phyloP scores from a whole-genome alignment of 192 early-diverging fungal genomes.

The Helicostylum pulchrum region DNA sequence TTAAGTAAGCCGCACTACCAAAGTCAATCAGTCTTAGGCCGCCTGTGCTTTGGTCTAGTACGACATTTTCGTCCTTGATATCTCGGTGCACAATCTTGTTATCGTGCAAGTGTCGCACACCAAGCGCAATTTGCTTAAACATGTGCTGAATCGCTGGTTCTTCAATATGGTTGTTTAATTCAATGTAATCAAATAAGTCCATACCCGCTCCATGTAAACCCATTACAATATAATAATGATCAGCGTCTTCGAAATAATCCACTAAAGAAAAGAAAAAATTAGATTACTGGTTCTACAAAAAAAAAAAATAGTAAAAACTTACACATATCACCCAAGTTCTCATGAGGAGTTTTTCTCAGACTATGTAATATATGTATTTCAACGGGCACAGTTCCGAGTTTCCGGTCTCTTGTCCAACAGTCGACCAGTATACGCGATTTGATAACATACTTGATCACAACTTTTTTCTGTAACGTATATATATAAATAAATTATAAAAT shows the following conservation, averaged over 20 bases:
- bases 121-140: conserved; percentile 55
- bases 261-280: too few relatives aligned
- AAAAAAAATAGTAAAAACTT: neutral
- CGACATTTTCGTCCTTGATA: conserved; percentile 91
- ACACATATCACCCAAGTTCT: conserved; percentile 53
- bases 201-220: conserved; percentile 52
- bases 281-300: too few relatives aligned
- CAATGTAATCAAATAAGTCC: conserved; percentile 72
- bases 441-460: conserved; percentile 72
- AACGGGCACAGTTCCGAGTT: conserved; percentile 65
- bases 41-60: conserved; percentile 51
- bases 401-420: conserved; percentile 66
- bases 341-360: conserved; percentile 50
- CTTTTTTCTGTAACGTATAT: conserved; percentile 32
- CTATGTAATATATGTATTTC: conserved; percentile 76
- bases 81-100: conserved; percentile 75
- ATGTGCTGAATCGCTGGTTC: conserved; percentile 53
- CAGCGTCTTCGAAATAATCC: conserved; percentile 74
- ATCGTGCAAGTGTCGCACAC: conserved; percentile 58
- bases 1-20: conserved; percentile 66
- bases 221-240: conserved; percentile 71
- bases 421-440: conserved; percentile 64
- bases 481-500: conserved; percentile 5
- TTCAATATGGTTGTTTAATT: conserved; percentile 53
- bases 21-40: conserved; percentile 81